A percentile compares a stretch with the other conserved stretches of the same genome.
Conservation (phyloP, 495 filamentous ascomycete genomes). For the Hypoxylon perforatum region DNA sequence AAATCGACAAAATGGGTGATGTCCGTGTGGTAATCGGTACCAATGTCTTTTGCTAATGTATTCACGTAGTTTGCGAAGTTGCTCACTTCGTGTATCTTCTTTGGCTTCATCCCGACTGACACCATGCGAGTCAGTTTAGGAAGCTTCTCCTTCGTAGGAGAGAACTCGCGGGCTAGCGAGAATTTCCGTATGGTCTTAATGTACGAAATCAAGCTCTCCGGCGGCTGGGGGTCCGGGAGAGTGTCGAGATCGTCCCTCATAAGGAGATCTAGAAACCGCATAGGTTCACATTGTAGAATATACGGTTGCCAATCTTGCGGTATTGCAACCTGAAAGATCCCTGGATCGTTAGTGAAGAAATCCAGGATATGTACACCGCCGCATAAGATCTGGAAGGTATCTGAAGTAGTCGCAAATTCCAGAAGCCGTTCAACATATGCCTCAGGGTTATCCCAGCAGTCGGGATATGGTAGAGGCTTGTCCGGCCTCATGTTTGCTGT, state of each 20-base stretch:
- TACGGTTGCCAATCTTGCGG: slow-evolving; percentile 84
- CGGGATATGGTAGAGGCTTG: slow-evolving; percentile 56
- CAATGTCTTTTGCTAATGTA: slow-evolving; percentile 63
- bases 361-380: slow-evolving; percentile 96
- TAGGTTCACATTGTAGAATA: slow-evolving; percentile 73
- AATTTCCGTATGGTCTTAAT: slow-evolving; percentile 77
- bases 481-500: slow-evolving; percentile 48
- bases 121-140: slow-evolving; percentile 72
- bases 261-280: slow-evolving; percentile 80
- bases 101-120: slow-evolving; percentile 91
- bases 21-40: slow-evolving; percentile 45
- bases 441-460: slow-evolving; percentile 63
- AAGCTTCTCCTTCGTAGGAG: slow-evolving; percentile 51
- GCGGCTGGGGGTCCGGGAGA: slow-evolving; percentile 64
- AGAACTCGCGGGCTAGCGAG: slow-evolving; percentile 71
- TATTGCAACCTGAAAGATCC: slow-evolving; percentile 77
- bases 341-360: slow-evolving; percentile 87
- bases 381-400: slow-evolving; percentile 86
- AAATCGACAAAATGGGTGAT: slow-evolving; percentile 95
- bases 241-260: slow-evolving; percentile 75
- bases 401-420: slow-evolving; percentile 75
- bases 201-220: slow-evolving; percentile 76
- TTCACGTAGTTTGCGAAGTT: slow-evolving; percentile 69
- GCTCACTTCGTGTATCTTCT: slow-evolving; percentile 93
- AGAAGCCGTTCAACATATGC: slow-evolving; percentile 83